Evolutionary conservation across 345 rosid species (phyloP), one percentile per base, ranked within the genome.

Genomic region (Lepidium sativum): DNA sequence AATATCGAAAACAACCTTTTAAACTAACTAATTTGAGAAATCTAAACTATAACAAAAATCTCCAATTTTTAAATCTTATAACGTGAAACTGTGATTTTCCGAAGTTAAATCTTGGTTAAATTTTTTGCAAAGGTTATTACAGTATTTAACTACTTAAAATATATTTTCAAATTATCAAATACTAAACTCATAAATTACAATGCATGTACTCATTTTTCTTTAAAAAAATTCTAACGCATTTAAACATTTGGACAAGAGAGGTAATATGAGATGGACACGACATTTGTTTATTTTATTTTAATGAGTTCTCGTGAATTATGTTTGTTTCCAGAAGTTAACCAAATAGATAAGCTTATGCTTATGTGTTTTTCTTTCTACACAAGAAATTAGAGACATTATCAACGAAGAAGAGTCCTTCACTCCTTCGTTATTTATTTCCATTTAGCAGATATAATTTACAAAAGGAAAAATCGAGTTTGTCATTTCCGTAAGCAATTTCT

Each of bases 281-380:
- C 60, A 20, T 7, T 56, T 21, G 33, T 12, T 56, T 37, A 20
- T 20, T 20, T 37, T 6, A 12, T 54, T 12, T 54, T 12, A 8
- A 18, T 13, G 20, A 55, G 6, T 11, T 37, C 44, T 55, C 33
- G 33, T 55, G 45, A 55, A 8, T 37, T 37, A 4, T 17, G 37
- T 8, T 55, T 55, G 43, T 21, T 38, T 56, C 61, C 5, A 13
- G 5, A 38, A 38, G 20, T 33, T 18, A 55, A 56, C 32, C 20
- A 21, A 38, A 38, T 15, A 38, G 23, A 38, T 15, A 56, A 12
- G 33, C 20, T 2, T 13, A 21, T 38, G 33, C 20, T 2, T 13
- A 21, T 38, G 47, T 38, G 61, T 56, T 18, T 56, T 56, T 56
- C 61, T 56, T 55, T 38, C 44, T 55, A 20, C 33, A n/a, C 61